Base-by-base conservation (phyloP, 2,329 filamentous ascomycete genomes). In the Cordyceps tenuipes region DNA sequence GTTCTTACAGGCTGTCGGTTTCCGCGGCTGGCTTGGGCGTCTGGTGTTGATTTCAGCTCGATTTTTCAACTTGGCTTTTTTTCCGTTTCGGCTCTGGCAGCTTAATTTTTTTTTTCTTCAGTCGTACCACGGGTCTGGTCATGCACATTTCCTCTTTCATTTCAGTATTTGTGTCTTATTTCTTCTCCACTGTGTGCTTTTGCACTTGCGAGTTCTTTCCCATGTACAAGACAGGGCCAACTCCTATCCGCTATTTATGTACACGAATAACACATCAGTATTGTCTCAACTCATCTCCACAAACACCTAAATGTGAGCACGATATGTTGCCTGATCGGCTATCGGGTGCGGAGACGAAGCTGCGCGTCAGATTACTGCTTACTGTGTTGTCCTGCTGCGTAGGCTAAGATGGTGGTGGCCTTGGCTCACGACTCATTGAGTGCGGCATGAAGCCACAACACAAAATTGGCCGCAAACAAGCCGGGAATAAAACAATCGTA, bases 321-420 rank as follows among this genome's bases (percentile, higher is more conserved):
- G 19, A 17, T 36, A n/a, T n/a, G 5, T 15, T 13, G n/a, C 47
- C 21, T 58, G 36, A 44, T 51, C 47, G 47, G 47, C 39, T 36
- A 44, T 48, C 47, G 55, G 31, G 29, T 49, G 47, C 36, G 56
- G 26, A 31, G 55, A 26, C 46, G n/a, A 23, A 17, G 15, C 31
- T 43, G 26, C 55, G 41, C 7, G 56, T 58, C 56, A 58, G 56
- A 58, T 51, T 51, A 50, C 56, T 51, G 56, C 56, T 58, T 58
- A 58, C 56, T 58, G 44, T 51, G 10, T 48, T 46, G 29, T 29
- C 34, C 34, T 36, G 34, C 9, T 36, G 34, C 29, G 34, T 36
- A 36, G 8, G 34, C 34, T 36, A 13, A 10, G 34, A 36, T 10
- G 5, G 49, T 10, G 5, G 49, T 52, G 13, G 50, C 9, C 15